Evolutionary conservation across 441 rosid genomes (phyloP).

Genomic region (Populus hybrid): DNA sequence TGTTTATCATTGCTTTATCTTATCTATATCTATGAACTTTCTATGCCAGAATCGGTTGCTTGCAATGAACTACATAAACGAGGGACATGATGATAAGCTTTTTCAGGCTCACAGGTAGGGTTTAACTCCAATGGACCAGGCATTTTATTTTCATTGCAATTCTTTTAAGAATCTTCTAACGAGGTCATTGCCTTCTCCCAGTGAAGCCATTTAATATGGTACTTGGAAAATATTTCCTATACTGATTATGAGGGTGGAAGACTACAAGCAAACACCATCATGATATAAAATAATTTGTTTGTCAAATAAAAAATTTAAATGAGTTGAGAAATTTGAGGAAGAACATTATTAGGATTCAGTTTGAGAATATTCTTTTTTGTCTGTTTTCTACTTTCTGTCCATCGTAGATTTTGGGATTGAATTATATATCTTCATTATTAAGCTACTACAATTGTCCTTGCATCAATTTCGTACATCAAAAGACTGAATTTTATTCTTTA

Average conservation of each 20-base stretch:
- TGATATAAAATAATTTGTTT: background rate
- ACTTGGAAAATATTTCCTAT: background rate
- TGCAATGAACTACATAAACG: slow-evolving; percentile 96
- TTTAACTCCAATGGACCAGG: slow-evolving; percentile 18
- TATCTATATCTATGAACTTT: slow-evolving; percentile 14
- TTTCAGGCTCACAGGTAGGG: slow-evolving; percentile 88
- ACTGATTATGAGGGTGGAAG: background rate
- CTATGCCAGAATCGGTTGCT: slow-evolving; percentile 85
- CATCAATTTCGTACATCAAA: background rate
- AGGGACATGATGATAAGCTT: slow-evolving; percentile 83
- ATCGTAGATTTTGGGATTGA: background rate
- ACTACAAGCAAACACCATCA: background rate
- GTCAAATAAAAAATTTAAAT: no score
- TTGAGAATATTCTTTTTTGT: background rate
- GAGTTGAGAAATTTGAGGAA: background rate
- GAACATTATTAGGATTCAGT: background rate
- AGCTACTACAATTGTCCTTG: background rate
- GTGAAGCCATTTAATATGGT: background rate
- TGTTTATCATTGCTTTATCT: background rate
- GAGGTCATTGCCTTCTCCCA: no score
- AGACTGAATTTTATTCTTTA: background rate
- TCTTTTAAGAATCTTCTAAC: background rate
- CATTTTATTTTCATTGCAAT: background rate
- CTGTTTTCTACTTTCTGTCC: background rate
- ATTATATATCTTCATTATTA: background rate